phyloP scores from a whole-genome alignment of 2,329 filamentous ascomycete genomes.

The Xylogone sp. region DNA sequence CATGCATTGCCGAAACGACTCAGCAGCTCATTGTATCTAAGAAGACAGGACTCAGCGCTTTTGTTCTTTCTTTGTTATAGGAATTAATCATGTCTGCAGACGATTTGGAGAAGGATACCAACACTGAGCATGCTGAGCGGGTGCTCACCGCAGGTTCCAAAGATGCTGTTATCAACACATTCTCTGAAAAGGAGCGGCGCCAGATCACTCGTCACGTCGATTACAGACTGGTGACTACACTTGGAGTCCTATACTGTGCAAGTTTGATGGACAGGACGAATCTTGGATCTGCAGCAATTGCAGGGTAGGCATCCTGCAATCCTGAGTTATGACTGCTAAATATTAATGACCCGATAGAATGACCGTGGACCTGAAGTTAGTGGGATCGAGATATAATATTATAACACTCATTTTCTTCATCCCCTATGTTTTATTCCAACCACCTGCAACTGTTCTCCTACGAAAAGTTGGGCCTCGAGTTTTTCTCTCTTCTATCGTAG shows the following conservation, averaged over 20 bases:
- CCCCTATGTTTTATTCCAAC: conserved; percentile 68
- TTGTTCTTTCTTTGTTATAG: background rate
- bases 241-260: conserved; percentile 68
- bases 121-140: background rate
- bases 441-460: conserved; percentile 65
- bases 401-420: conserved; percentile 72
- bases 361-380: conserved; percentile 20
- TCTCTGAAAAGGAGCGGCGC: conserved; percentile 59
- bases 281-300: conserved; percentile 67
- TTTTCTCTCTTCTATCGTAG: conserved; percentile 46
- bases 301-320: conserved; percentile 46
- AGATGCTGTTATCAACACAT: conserved; percentile 26
- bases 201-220: conserved; percentile 69
- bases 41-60: background rate
- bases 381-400: conserved; percentile 40
- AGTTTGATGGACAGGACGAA: conserved; percentile 79
- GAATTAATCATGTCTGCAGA: background rate
- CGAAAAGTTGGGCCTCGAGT: conserved; percentile 61
- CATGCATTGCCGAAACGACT: too few species aligned
- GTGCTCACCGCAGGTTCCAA: conserved; percentile 1
- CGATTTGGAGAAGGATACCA: conserved; percentile 3
- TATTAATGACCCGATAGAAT: conserved; percentile 15
- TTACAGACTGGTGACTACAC: conserved; percentile 55
- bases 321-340: conserved; percentile 2
- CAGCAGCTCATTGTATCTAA: too few species aligned